These are phyloP conservation scores for Croton laevigatus DNA, from an alignment of 441 rosid species.

Conservation along the genomic window DNA sequence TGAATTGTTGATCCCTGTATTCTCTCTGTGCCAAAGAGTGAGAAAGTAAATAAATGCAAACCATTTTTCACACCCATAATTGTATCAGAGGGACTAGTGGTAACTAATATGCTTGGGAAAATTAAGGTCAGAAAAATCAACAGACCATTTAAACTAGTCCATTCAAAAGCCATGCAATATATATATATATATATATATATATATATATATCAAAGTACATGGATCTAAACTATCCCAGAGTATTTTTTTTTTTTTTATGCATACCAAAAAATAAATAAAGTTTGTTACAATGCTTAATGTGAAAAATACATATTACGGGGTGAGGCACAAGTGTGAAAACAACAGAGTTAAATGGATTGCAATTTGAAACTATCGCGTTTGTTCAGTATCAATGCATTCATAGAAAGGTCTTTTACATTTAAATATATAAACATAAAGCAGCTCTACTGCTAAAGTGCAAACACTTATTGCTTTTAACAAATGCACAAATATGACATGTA, in stretches of 20 bases:
- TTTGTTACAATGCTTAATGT: neutral
- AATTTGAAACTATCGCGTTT: neutral
- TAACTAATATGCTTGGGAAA: neutral
- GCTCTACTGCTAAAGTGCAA: neutral
- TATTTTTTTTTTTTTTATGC: neutral
- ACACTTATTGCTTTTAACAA: neutral
- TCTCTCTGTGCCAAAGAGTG: constrained; percentile 25
- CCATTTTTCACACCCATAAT: neutral
- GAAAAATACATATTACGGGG: neutral
- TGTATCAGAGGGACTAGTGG: neutral
- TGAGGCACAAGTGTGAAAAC: neutral
- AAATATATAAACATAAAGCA: neutral
- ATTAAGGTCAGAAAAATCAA: neutral
- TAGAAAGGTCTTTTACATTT: neutral
- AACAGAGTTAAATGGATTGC: too few relatives aligned
- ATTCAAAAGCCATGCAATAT: neutral
- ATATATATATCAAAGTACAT: neutral
- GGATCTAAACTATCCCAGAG: constrained; percentile 1
- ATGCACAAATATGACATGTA: neutral
- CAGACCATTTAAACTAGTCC: neutral
- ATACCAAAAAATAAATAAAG: neutral
- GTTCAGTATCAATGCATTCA: neutral
- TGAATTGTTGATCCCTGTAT: constrained; percentile 29
- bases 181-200: too few relatives aligned
- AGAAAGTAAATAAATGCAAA: neutral